Base-by-base conservation (phyloP, 2,329 filamentous ascomycete genomes). In the Colletotrichum zoysiae region DNA sequence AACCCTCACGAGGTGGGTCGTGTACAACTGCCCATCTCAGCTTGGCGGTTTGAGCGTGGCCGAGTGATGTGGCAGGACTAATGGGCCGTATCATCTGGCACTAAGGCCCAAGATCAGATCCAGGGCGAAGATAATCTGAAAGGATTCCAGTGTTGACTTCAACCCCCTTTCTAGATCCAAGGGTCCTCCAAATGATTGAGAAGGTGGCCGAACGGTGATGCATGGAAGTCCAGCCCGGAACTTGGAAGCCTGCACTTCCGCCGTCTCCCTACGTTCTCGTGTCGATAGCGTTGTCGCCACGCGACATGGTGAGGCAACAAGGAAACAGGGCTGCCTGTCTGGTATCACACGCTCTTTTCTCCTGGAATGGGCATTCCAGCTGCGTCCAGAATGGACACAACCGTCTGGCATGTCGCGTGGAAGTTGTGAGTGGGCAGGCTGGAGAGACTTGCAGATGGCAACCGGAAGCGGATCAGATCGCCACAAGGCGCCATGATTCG, bases 341-440 rank as follows among this genome's bases (percentile, higher is more conserved):
- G 51, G 60, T 38, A 67, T 33, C 42, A 61, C 42, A 20, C 44
- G 46, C 55, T 55, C 30, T 53, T 63, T 59, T 55, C 26, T 63
- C 30, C 40, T 42, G 58, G 44, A 20, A 50, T 42, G 44, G 55
- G 33, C 50, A 35, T 50, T 20, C 44, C 59, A 66, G 46, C 65
- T 71, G 64, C 53, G 51, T 63, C 16, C 44, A 53, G 65, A 60
- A 62, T 48, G 51, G 65, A 16, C 9, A 23, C 26, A 48, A 18
- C 16, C 44, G 30, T 44, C 18, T 71, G 65, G 56, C 61, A 65
- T 65, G 70, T 72, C 70, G 70, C 66, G 70, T 72, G 70, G 70
- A 40, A 70, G 38, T 57, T 66, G 66, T 72, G n/a, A n/a, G 60
- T 72, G 70, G 70, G 56, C 48, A 57, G 60, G 60, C 67, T 65